These are phyloP conservation scores for Cardamine chenopodiifolia DNA, from an alignment of 345 rosid species.

Conservation along the genomic window DNA sequence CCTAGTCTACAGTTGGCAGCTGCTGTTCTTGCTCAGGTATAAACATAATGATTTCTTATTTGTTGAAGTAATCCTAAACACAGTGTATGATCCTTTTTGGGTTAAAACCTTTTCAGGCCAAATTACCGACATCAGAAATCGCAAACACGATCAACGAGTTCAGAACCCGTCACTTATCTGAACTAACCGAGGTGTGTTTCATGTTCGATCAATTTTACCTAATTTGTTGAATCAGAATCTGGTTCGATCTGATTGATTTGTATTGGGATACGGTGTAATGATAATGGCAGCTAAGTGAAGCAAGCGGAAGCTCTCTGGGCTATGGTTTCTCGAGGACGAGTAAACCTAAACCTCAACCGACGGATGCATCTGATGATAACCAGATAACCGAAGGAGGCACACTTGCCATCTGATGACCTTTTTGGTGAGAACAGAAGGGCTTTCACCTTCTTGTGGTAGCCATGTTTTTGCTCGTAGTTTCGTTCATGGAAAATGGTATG, in stretches of 20 bases:
- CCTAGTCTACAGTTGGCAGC: conserved; percentile 99
- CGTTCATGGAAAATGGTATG: too few species aligned
- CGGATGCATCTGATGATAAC: conserved; percentile 75
- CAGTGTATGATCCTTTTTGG: neutral
- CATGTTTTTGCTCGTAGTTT: neutral
- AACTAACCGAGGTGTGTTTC: conserved; percentile 74
- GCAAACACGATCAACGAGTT: conserved; percentile 89
- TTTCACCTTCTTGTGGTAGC: neutral
- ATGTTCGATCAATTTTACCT: neutral
- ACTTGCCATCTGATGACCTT: conserved; percentile 57
- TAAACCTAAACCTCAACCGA: conserved; percentile 55
- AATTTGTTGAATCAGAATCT: neutral
- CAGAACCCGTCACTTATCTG: conserved; percentile 91
- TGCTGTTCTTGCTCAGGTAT: conserved; percentile 98
- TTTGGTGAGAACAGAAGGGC: conserved; percentile 1
- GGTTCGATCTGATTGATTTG: conserved; percentile 3
- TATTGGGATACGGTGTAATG: neutral
- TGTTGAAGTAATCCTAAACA: neutral
- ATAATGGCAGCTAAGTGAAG: conserved; percentile 69
- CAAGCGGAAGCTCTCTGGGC: conserved; percentile 93
- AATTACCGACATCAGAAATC: conserved; percentile 85
- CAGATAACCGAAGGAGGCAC: conserved; percentile 71
- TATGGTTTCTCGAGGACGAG: conserved; percentile 82
- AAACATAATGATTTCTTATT: conserved; percentile 11
- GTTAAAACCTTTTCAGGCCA: conserved; percentile 53